Evolutionary conservation across 1,139 yeast genomes (phyloP).

Genomic region (Pneumocystis sp.): DNA sequence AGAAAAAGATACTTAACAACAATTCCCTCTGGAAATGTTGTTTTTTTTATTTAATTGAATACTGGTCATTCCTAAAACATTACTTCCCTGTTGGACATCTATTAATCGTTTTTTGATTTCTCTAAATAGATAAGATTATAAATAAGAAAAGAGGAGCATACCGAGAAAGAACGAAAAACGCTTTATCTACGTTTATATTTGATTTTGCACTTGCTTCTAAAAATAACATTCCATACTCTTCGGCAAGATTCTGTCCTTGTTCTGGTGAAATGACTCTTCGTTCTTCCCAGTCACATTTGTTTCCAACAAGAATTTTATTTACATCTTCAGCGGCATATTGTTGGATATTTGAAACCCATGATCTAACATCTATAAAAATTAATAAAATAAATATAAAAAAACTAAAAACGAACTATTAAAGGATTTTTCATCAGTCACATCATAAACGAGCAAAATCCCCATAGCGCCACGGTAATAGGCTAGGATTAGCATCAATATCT

Average conservation of each 20-base stretch:
- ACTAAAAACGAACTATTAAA: constrained; percentile 43
- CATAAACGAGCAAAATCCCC: constrained; percentile 93
- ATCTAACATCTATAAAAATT: constrained; percentile 36
- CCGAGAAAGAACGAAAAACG: constrained; percentile 81
- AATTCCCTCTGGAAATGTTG: background rate
- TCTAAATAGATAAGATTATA: background rate
- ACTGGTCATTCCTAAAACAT: background rate
- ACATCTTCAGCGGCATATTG: constrained; percentile 96
- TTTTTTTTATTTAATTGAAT: background rate
- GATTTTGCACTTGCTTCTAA: constrained; percentile 94
- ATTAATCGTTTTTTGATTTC: background rate
- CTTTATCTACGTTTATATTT: constrained; percentile 78
- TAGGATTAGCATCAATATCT: background rate
- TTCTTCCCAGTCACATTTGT: constrained; percentile 73
- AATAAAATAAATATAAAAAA: background rate
- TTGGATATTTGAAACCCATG: constrained; percentile 89
- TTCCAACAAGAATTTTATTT: constrained; percentile 82
- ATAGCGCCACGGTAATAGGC: constrained; percentile 98
- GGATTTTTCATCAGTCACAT: constrained; percentile 87
- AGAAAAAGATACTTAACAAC: background rate
- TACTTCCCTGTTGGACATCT: background rate
- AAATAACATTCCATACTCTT: constrained; percentile 75
- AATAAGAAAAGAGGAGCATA: background rate
- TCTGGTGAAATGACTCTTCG: constrained; percentile 64
- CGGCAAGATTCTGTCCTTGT: constrained; percentile 83